These are phyloP conservation scores for Talaromyces amestolkiae DNA, from an alignment of 2,329 filamentous ascomycete species.

Conservation along the genomic window DNA sequence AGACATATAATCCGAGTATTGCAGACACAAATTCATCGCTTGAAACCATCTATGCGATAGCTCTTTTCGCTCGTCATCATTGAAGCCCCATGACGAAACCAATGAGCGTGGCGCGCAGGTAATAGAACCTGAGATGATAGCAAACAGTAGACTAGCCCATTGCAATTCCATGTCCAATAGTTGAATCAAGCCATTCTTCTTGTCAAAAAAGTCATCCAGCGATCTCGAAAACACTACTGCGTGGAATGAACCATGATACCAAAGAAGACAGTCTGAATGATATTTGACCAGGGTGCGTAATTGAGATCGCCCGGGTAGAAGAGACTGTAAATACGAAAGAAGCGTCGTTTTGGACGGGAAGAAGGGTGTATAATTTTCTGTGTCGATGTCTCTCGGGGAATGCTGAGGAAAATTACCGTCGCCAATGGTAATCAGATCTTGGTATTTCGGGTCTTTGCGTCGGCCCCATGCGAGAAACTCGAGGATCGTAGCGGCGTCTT, in stretches of 20 bases:
- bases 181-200: constrained; percentile 6
- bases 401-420: neutral
- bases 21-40: constrained; percentile 8
- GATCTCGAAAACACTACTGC: constrained; percentile 2
- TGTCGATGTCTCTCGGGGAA: constrained; percentile 1
- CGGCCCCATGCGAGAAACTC: constrained; percentile 50
- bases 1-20: constrained; percentile 15
- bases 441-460: constrained; percentile 35
- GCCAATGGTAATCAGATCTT: constrained; percentile 1
- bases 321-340: constrained; percentile 10
- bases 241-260: constrained; percentile 18
- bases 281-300: constrained; percentile 10
- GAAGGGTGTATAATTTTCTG: neutral
- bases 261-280: constrained; percentile 17
- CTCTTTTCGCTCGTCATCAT: constrained; percentile 9
- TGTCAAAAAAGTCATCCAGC: neutral
- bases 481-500: constrained; percentile 46
- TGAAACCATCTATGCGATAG: constrained; percentile 17
- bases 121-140: constrained; percentile 10
- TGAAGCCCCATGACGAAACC: constrained; percentile 12
- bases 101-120: constrained; percentile 15
- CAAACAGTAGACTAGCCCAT: constrained; percentile 11
- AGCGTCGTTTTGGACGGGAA: constrained; percentile 10
- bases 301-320: constrained; percentile 1
- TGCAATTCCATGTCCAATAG: constrained; percentile 2